A percentile compares a stretch with the other conserved stretches of the same genome.
These are phyloP conservation scores for Vitis amurensis DNA, from an alignment of 164 flowering plant genomes.

Conservation along the genomic window DNA sequence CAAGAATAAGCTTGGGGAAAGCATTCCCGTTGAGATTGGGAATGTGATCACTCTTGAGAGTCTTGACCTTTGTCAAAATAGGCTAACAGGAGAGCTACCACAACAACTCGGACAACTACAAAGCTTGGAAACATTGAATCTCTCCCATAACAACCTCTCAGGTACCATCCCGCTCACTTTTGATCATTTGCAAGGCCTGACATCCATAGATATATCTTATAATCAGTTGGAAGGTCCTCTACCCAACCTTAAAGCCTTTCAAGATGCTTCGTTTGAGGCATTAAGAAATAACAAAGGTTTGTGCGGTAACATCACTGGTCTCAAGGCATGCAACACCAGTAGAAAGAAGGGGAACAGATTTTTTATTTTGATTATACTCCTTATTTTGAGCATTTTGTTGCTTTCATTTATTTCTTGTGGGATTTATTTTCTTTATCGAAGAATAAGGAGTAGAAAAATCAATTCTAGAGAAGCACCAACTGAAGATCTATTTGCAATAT, in stretches of 20 bases:
- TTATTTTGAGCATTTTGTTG: not conserved
- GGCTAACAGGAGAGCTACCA: not conserved
- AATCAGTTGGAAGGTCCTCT: slow-evolving; percentile 3
- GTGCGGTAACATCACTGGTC: not conserved
- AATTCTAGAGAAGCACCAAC: not conserved
- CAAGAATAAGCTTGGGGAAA: not conserved
- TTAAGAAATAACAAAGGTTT: not conserved
- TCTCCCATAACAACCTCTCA: not conserved
- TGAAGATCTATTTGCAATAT: not conserved
- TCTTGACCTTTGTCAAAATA: not conserved
- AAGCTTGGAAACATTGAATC: not conserved
- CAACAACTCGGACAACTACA: not conserved
- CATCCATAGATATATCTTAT: too few relatives aligned
- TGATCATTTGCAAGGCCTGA: not conserved
- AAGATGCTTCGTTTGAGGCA: not conserved
- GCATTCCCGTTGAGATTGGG: not conserved
- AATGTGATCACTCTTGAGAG: not conserved
- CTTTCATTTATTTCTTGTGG: not conserved
- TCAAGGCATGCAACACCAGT: not conserved
- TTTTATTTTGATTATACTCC: not conserved
- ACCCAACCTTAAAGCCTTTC: not conserved
- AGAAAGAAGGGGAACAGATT: not conserved
- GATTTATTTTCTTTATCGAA: not conserved
- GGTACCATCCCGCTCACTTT: not conserved
- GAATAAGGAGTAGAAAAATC: not conserved